Conservation (phyloP, 805 yeast genomes). For the Nematodospora valgi region DNA sequence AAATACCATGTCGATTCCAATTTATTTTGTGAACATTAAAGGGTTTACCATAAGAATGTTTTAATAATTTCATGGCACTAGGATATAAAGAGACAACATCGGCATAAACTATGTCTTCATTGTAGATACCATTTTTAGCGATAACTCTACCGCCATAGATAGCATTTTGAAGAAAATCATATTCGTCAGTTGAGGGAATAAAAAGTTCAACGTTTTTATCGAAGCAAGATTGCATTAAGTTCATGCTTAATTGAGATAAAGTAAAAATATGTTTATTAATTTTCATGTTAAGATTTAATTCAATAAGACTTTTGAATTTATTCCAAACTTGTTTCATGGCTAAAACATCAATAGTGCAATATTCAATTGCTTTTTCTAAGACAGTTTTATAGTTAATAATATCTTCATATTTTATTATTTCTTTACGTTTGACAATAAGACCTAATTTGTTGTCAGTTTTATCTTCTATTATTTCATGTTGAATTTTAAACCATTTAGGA, state of each 20-base stretch:
- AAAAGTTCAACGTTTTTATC: neutral
- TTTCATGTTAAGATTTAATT: too few species aligned
- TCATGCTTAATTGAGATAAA: constrained; percentile 2
- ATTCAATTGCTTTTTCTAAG: too few species aligned
- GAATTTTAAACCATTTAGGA: too few species aligned
- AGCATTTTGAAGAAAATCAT: neutral
- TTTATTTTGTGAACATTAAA: neutral
- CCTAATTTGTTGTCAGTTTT: too few species aligned
- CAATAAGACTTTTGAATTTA: too few species aligned
- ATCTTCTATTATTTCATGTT: too few species aligned
- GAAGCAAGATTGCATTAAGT: neutral
- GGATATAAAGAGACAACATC: constrained; percentile 2
- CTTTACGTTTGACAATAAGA: too few species aligned
- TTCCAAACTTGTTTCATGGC: too few species aligned
- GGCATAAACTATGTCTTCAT: constrained; percentile 1
- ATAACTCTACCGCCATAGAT: constrained; percentile 3
- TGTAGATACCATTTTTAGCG: constrained; percentile 1
- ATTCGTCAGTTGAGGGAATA: neutral
- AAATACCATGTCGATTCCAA: neutral
- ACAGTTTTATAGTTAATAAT: too few species aligned
- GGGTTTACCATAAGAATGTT: neutral
- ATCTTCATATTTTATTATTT: too few species aligned
- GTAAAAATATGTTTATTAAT: neutral
- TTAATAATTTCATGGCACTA: constrained; percentile 1
- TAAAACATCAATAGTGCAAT: too few species aligned